Conservation (phyloP, 129 eudicot species). For the Gnaphalium uliginosum region DNA sequence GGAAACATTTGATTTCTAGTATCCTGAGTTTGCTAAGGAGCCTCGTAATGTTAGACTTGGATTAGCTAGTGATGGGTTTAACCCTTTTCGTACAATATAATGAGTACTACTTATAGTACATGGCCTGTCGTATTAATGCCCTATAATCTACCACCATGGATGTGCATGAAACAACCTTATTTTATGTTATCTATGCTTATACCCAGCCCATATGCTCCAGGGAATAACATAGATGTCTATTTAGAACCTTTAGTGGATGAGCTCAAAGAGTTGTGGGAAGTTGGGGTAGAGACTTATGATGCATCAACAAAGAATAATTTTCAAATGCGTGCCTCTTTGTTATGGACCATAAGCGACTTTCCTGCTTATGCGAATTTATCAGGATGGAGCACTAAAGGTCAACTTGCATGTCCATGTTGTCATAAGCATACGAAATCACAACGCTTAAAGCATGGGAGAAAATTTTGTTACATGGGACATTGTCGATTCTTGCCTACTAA, state of each 20-base stretch:
- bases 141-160: constrained; percentile 10
- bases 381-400: constrained; percentile 11
- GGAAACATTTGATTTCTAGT: constrained; percentile 3
- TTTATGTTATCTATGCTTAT: not conserved
- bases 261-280: not conserved
- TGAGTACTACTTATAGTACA: constrained; percentile 1
- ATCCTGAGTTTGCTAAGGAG: constrained; percentile 1
- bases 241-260: not conserved
- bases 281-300: too few relatives aligned
- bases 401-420: constrained; percentile 1
- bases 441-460: not conserved
- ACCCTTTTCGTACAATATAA: not conserved
- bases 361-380: constrained; percentile 8
- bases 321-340: constrained; percentile 12
- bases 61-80: constrained; percentile 3
- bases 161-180: constrained; percentile 13
- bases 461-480: constrained; percentile 15
- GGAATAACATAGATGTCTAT: constrained; percentile 7
- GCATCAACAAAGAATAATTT: constrained; percentile 11
- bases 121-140: not conserved
- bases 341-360: constrained; percentile 18
- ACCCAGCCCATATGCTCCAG: not conserved
- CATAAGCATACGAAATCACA: constrained; percentile 10
- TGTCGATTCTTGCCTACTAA: not conserved
- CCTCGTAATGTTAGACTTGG: constrained; percentile 12